Evolutionary conservation across 192 early-diverging fungal genomes (phyloP).

Genomic region (Coemansia biformis): DNA sequence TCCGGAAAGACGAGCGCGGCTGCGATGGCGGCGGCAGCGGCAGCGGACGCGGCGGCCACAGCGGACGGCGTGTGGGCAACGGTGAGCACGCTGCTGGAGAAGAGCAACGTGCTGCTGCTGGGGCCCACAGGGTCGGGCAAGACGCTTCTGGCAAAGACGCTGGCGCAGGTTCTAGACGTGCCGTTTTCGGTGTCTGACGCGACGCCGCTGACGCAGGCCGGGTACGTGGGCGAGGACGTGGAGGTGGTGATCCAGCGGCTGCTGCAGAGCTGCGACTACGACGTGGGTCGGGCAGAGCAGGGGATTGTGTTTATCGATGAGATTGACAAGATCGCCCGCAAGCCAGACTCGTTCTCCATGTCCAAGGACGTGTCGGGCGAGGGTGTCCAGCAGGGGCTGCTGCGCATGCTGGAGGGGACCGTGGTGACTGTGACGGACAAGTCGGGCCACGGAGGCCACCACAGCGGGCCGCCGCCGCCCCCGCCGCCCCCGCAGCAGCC

Average conservation of each 20-base stretch:
- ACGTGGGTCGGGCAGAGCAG: conserved; percentile 75
- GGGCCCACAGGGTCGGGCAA: conserved; percentile 86
- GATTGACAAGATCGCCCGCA: conserved; percentile 84
- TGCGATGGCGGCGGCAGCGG: background rate
- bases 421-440: conserved; percentile 82
- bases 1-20: no score
- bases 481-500: conserved; percentile 17
- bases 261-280: conserved; percentile 82
- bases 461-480: conserved; percentile 18
- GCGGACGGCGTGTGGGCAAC: background rate
- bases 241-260: conserved; percentile 79
- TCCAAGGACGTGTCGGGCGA: conserved; percentile 87
- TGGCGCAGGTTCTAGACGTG: conserved; percentile 77
- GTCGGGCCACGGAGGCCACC: conserved; percentile 27
- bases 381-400: conserved; percentile 83
- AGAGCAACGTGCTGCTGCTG: conserved; percentile 83
- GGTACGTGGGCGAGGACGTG: conserved; percentile 90
- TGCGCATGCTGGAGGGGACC: conserved; percentile 87
- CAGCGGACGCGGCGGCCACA: background rate
- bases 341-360: conserved; percentile 65
- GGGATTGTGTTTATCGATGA: conserved; percentile 92
- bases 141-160: conserved; percentile 74
- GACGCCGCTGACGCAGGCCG: conserved; percentile 85
- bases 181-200: conserved; percentile 89
- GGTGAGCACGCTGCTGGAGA: conserved; percentile 64